phyloP scores from a whole-genome alignment of 2,329 filamentous ascomycete genomes.

The Paramyrothecium sp. region DNA sequence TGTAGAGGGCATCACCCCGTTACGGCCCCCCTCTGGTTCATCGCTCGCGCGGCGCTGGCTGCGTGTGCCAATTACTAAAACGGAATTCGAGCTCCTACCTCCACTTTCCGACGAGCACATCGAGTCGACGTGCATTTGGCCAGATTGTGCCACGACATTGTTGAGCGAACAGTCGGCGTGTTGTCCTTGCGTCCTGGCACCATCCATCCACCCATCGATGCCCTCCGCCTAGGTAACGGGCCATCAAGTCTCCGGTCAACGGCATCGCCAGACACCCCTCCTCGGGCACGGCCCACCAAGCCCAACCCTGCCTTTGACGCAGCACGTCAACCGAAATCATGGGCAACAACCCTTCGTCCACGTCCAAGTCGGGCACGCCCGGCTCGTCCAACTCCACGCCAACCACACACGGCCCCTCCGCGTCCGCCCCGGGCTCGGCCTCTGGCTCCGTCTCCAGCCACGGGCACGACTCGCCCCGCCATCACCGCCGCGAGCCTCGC shows the following conservation, averaged over 20 bases:
- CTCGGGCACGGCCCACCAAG: background rate
- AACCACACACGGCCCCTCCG: conserved; percentile 9
- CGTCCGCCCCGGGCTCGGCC: conserved; percentile 19
- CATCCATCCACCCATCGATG: no score
- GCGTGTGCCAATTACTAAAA: background rate
- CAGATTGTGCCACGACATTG: no score
- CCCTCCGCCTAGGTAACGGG: no score
- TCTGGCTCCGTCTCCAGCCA: background rate
- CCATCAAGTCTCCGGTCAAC: no score
- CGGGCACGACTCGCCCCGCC: conserved; percentile 25
- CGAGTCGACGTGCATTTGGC: no score
- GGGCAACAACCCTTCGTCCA: conserved; percentile 37
- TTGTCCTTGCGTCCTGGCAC: no score
- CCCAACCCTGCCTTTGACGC: background rate
- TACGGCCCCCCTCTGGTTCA: no score
- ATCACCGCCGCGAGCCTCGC: conserved; percentile 34
- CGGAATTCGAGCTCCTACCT: no score
- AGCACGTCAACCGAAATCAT: conserved; percentile 14
- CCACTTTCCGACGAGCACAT: no score
- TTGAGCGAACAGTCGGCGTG: no score
- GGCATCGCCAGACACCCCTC: background rate
- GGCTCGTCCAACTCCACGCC: conserved; percentile 13
- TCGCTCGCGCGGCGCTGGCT: background rate
- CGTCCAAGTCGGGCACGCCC: conserved; percentile 33
- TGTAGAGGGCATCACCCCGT: no score